Evolutionary conservation across 495 filamentous ascomycete genomes (phyloP), one percentile per base, ranked within the genome.

Genomic region (Xylaria castorea): DNA sequence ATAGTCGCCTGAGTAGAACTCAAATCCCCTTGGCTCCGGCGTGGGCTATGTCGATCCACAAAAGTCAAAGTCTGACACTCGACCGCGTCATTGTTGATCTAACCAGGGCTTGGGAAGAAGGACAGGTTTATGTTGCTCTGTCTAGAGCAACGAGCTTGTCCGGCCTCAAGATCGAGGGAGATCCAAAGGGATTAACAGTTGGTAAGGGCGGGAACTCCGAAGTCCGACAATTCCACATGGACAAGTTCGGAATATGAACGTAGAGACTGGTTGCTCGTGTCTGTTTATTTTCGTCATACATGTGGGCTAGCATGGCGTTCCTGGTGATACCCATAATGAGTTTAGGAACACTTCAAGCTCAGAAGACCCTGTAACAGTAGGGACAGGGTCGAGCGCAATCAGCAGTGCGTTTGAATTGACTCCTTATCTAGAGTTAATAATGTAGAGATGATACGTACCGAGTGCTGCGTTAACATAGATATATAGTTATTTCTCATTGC

Each of bases 31-130:
- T 99, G 18, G 94, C 97, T 34, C 85, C 97, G 0, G 96, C 95
- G 1, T 99, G 96, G 95, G 96, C 95, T 16, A 73, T 99, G 61
- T 95, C 91, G 0, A 97, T 98, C 65, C 95, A 99, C 85, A 97
- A 97, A 82, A 92, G 94, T 3, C 95, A 99, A 79, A 94, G 94
- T 6, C 93, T 98, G 78, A 98, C 96, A 30, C 86, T 99, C 38
- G 93, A 97, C 66, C 87, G 94, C 1, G 95, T 97, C 11, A 93
- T 97, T 71, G 94, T 99, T 14, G 91, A 98, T 76, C 82, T 99
- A 4, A 91, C 91, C 0, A 87, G 85, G 57, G 92, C 93, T 3
- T 99, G 97, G 76, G 94, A 97, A 78, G 95, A 95, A 77, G 95
- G 95, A 0, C 95, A 94, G 77, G 91, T 89, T 0, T 95, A 95